A percentile compares a stretch with the other conserved stretches of the same genome.
Evolutionary conservation across 176 grass and related monocot species (phyloP).

Genomic region (Poa annua): DNA sequence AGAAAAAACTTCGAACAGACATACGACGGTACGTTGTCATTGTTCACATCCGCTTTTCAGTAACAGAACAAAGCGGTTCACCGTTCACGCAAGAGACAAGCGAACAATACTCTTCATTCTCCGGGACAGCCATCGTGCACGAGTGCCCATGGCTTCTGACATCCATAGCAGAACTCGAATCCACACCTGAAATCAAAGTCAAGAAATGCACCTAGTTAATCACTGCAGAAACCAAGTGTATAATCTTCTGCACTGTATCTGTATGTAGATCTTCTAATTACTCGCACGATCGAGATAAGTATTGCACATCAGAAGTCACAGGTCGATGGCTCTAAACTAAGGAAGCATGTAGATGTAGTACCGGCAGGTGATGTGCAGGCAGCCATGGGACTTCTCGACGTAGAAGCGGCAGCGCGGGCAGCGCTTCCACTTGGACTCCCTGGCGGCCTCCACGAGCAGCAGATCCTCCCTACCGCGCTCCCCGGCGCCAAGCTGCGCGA

Average conservation of each 20-base stretch:
- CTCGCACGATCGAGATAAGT: not conserved
- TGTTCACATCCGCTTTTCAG: no score
- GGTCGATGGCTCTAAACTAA: not conserved
- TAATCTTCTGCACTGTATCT: not conserved
- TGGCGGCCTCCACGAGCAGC: constrained; percentile 59
- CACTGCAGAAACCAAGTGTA: not conserved
- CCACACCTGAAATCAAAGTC: constrained; percentile 52
- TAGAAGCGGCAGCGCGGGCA: constrained; percentile 74
- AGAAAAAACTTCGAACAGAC: no score
- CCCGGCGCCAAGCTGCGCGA: constrained; percentile 31
- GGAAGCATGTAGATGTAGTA: constrained; percentile 27
- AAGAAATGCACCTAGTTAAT: not conserved
- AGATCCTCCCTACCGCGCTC: constrained; percentile 62
- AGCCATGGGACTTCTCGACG: constrained; percentile 61
- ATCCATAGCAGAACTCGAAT: constrained; percentile 74
- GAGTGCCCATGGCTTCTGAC: constrained; percentile 41
- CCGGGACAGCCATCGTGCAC: constrained; percentile 42
- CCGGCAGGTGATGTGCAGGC: constrained; percentile 83
- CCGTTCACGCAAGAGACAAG: not conserved
- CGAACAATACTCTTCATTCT: not conserved
- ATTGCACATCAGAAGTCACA: not conserved
- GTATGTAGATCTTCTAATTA: not conserved
- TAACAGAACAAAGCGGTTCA: no score
- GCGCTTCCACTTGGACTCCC: constrained; percentile 64
- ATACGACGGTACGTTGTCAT: no score